Conservation (phyloP, 768 basidiomycete genomes). For the Daedalea quercina region DNA sequence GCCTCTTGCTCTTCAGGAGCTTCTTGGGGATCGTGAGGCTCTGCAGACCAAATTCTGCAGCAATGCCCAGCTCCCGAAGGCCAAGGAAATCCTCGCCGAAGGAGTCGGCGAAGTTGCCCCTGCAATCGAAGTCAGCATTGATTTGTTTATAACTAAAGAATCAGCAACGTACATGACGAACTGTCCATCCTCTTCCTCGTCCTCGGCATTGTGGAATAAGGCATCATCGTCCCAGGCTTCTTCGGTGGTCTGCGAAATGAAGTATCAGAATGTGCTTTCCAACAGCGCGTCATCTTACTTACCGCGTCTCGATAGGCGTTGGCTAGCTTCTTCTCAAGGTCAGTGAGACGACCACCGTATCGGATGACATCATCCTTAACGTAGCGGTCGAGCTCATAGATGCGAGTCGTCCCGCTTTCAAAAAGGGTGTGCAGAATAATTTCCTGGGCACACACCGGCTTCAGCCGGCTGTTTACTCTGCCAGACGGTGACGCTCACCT, state of each 20-base stretch:
- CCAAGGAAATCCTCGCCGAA: slow-evolving; percentile 94
- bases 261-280: neutral
- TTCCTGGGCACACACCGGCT: slow-evolving; percentile 51
- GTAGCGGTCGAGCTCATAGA: slow-evolving; percentile 80
- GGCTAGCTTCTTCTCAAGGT: slow-evolving; percentile 82
- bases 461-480: too few species aligned
- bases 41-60: slow-evolving; percentile 74
- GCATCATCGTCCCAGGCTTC: slow-evolving; percentile 56
- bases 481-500: slow-evolving; percentile 55
- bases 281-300: slow-evolving; percentile 17
- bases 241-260: slow-evolving; percentile 31
- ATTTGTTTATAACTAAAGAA: neutral
- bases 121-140: slow-evolving; percentile 20
- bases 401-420: slow-evolving; percentile 75
- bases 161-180: slow-evolving; percentile 50
- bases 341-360: slow-evolving; percentile 67
- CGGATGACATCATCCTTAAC: slow-evolving; percentile 84
- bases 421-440: slow-evolving; percentile 88
- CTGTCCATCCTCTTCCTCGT: slow-evolving; percentile 59
- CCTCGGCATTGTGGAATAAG: slow-evolving; percentile 44
- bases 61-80: slow-evolving; percentile 81
- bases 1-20: slow-evolving; percentile 60
- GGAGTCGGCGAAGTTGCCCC: slow-evolving; percentile 82
- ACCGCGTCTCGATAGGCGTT: slow-evolving; percentile 79
- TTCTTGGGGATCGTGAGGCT: slow-evolving; percentile 74